Percentiles rank a stretch among this genome's conserved stretches.
Evolutionary conservation across 495 filamentous ascomycete species (phyloP).

Genomic region (Bryoglossum gracile): DNA sequence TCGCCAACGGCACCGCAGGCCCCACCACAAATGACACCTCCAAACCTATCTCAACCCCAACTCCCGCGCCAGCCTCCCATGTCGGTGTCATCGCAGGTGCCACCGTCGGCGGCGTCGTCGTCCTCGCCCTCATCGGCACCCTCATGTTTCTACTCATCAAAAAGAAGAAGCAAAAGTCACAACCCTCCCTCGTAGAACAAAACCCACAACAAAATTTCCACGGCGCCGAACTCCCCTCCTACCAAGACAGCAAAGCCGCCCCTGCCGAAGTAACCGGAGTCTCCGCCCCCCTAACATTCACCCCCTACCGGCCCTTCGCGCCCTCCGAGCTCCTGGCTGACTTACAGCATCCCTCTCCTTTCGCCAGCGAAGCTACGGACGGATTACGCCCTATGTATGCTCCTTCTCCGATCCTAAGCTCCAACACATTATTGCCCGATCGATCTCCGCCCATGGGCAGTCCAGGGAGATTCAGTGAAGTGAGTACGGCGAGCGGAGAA

Average conservation of each 20-base stretch:
- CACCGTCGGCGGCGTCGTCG: constrained; percentile 3
- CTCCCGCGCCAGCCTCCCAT: background rate
- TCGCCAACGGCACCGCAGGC: background rate
- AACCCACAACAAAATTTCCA: background rate
- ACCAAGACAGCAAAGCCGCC: constrained; percentile 2
- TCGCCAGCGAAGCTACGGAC: background rate
- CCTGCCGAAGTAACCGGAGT: background rate
- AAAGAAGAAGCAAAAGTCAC: too few species aligned
- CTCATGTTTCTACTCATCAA: background rate
- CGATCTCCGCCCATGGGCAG: background rate
- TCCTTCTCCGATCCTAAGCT: too few species aligned
- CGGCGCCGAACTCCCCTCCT: constrained; percentile 4
- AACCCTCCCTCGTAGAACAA: too few species aligned
- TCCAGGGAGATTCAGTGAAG: background rate
- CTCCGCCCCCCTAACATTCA: background rate
- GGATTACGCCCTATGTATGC: constrained; percentile 1
- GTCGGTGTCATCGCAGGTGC: background rate
- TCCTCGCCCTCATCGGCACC: background rate
- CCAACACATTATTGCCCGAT: background rate
- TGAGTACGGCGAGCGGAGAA: background rate
- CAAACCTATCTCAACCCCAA: background rate
- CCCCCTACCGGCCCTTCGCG: background rate
- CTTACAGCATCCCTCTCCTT: background rate
- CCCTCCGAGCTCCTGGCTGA: background rate
- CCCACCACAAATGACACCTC: background rate